These are phyloP conservation scores for Claviceps digitariae DNA, from an alignment of 2,329 filamentous ascomycete genomes.

Conservation along the genomic window DNA sequence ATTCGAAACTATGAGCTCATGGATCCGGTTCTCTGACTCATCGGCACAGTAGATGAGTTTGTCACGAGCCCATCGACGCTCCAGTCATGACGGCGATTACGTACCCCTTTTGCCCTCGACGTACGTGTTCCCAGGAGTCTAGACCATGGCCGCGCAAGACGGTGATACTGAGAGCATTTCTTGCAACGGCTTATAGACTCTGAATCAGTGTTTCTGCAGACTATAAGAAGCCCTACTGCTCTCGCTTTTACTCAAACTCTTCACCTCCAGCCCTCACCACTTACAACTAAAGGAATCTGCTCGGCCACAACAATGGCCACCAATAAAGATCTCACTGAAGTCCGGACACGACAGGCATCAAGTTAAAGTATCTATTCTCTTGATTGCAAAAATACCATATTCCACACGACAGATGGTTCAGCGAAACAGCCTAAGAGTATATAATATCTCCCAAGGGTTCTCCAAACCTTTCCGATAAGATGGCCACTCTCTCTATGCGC, in stretches of 20 bases:
- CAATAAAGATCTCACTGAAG: not conserved
- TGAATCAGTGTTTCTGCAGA: not conserved
- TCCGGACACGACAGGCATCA: not conserved
- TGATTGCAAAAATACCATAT: not conserved
- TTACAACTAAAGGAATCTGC: not conserved
- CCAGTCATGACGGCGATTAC: constrained; percentile 27
- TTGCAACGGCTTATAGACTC: not conserved
- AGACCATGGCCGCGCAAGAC: not conserved
- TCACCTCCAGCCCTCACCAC: not conserved
- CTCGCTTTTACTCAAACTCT: not conserved
- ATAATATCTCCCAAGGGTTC: not conserved
- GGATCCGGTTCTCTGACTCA: not conserved
- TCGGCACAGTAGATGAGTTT: not conserved
- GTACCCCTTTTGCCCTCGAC: constrained; percentile 22
- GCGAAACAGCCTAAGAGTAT: not conserved
- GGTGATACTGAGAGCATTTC: not conserved
- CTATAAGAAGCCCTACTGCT: not conserved
- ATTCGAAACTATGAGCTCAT: not conserved
- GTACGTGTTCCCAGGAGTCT: constrained; percentile 31
- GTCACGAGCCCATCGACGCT: constrained; percentile 8
- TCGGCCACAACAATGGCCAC: not conserved
- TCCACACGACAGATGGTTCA: not conserved
- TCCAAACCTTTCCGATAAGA: not conserved
- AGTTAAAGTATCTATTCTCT: not conserved
- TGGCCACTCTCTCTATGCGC: not conserved